Evolutionary conservation across 2,329 filamentous ascomycete species (phyloP).

Genomic region (Verticillium alfalfae): DNA sequence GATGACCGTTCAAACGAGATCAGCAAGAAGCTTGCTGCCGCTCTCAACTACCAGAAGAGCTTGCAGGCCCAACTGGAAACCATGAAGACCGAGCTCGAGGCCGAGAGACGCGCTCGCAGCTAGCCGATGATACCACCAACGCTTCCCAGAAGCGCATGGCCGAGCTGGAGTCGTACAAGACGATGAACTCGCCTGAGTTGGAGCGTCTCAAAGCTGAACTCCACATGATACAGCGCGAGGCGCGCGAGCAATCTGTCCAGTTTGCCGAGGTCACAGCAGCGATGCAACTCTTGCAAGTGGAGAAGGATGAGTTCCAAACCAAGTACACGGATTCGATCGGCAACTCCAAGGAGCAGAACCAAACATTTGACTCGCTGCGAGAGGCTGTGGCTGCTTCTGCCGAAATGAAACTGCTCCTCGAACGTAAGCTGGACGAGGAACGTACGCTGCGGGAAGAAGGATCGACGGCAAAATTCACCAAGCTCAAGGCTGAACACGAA

Average conservation of each 20-base stretch:
- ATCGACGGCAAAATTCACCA: conserved; percentile 72
- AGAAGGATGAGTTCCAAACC: conserved; percentile 71
- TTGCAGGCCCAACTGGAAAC: conserved; percentile 72
- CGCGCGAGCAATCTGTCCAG: conserved; percentile 74
- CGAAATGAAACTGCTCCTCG: conserved; percentile 69
- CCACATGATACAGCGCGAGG: conserved; percentile 70
- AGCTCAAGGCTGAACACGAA: conserved; percentile 85
- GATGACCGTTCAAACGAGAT: conserved; percentile 69
- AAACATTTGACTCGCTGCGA: conserved; percentile 69
- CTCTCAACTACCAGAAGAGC: conserved; percentile 73
- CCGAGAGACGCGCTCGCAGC: conserved; percentile 73
- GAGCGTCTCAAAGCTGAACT: conserved; percentile 82
- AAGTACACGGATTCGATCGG: conserved; percentile 63
- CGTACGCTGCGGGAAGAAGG: conserved; percentile 69
- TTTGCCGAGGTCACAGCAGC: conserved; percentile 71
- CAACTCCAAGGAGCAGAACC: conserved; percentile 63
- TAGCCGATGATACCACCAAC: conserved; percentile 83
- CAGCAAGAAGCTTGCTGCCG: conserved; percentile 74
- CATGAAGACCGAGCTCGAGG: conserved; percentile 64
- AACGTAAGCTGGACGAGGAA: conserved; percentile 81
- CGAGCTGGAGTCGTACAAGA: conserved; percentile 78
- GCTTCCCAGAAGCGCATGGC: conserved; percentile 77
- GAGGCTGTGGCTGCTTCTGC: conserved; percentile 74
- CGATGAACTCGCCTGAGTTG: conserved; percentile 77
- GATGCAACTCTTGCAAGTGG: conserved; percentile 71